Conservation (phyloP, 108 stramenopile species). For the Skeletonema grethae region DNA sequence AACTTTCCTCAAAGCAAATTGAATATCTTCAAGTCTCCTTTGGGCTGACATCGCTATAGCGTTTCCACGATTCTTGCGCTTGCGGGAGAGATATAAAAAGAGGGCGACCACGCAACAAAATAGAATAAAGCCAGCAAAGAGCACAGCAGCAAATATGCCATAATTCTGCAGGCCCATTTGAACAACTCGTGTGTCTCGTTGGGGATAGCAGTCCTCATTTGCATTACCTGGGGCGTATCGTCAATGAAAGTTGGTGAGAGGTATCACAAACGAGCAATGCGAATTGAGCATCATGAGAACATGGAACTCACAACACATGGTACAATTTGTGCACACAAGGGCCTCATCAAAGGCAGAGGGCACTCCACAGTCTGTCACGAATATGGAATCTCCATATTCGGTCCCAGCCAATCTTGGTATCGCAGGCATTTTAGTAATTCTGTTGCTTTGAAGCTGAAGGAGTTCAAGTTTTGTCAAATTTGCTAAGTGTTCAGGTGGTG, state of each 20-base stretch:
- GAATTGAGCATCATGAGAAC: not conserved
- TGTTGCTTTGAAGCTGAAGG: not conserved
- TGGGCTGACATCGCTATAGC: too few relatives aligned
- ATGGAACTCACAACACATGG: conserved; percentile 33
- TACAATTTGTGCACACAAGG: conserved; percentile 17
- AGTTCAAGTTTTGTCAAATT: conserved; percentile 10
- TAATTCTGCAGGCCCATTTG: too few relatives aligned
- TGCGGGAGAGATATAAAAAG: too few relatives aligned
- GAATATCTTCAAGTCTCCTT: too few relatives aligned
- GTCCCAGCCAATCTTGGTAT: not conserved
- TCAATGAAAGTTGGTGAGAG: not conserved
- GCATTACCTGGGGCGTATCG: too few relatives aligned
- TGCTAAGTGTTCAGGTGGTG: conserved; percentile 1
- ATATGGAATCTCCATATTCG: not conserved
- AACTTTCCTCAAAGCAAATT: too few relatives aligned
- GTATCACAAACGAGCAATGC: not conserved
- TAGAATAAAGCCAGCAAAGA: too few relatives aligned
- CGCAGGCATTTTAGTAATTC: conserved; percentile 2
- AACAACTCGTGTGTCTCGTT: too few relatives aligned
- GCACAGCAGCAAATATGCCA: too few relatives aligned
- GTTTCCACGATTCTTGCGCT: too few relatives aligned
- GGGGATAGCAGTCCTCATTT: too few relatives aligned
- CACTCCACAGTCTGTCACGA: conserved; percentile 35
- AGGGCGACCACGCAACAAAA: too few relatives aligned
- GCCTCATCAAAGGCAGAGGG: conserved; percentile 29